Evolutionary conservation across 371 early-diverging fungal genomes (phyloP), one percentile per base, ranked within the genome.

Genomic region (Basidiobolus meristosporus): DNA sequence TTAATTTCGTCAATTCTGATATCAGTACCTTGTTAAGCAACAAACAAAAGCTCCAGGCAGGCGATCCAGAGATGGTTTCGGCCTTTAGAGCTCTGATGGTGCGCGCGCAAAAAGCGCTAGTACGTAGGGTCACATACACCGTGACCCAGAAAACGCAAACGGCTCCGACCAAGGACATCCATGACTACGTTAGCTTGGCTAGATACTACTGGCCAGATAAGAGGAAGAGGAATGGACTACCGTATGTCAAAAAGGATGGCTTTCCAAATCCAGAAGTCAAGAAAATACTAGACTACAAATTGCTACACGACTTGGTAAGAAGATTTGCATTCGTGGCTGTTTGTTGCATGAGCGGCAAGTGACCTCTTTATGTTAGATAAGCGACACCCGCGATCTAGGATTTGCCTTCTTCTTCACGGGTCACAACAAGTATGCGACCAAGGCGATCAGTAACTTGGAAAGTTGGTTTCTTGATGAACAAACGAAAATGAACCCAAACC

Each of bases 101-200:
- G 9, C 26, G 26, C 3, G 56, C 56, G 3, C 42, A 51, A 16
- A 23, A 45, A 18, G 57, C 57, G 2, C 26, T 54, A 14, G 30
- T 29, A 9, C 52, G 54, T 20, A 43, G 44, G 1, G 58, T 53
- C 2, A 40, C 54, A 1, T 63, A 63, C 34, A 58, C 66, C 0
- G 73, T 72, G 21, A 60, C 52, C 4, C 44, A 52, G 40, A 68
- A 68, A 52, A 44, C 49, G 22, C 51, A 51, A 19, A 46, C 52
- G 18, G 53, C 59, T 0, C 63, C 67, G 0, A 60, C 63, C 2
- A 48, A 50, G 15, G 57, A 67, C 39, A 47, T 45, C 19, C 69
- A 72, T 39, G 68, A 72, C 44, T 72, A 63, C 41, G 43, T 60
- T 40, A 64, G 68, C 4, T 54, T 69, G 36, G 64, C 66, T 10